phyloP scores from a whole-genome alignment of 192 early-diverging fungal genomes.

The Entomortierella parvispora region DNA sequence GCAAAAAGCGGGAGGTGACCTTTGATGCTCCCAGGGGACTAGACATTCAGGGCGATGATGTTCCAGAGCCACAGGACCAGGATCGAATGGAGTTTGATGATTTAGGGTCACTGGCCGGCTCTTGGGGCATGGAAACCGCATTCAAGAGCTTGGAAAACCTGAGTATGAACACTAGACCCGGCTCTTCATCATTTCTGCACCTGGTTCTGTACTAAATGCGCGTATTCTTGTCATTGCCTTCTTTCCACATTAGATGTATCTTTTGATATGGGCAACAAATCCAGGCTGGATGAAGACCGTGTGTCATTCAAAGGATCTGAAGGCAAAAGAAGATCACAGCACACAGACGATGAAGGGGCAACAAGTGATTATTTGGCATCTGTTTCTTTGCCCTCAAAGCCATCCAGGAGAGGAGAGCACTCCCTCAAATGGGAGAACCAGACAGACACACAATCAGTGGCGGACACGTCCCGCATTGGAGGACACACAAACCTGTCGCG shows the following conservation, averaged over 20 bases:
- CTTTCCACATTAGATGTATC: constrained; percentile 5
- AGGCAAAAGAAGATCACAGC: not conserved
- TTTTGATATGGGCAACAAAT: constrained; percentile 9
- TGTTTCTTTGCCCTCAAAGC: constrained; percentile 28
- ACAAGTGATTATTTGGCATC: constrained; percentile 8
- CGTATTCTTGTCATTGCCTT: not conserved
- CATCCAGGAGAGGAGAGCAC: constrained; percentile 27
- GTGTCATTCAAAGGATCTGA: not conserved
- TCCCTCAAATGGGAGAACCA: constrained; percentile 50
- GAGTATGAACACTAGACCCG: not conserved
- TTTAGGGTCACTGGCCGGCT: constrained; percentile 27
- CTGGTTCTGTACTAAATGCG: not conserved
- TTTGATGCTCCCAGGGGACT: not conserved
- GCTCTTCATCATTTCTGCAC: not conserved
- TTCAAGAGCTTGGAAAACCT: constrained; percentile 34
- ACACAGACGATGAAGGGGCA: constrained; percentile 19
- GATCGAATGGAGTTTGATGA: constrained; percentile 22
- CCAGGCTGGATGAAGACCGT: not conserved
- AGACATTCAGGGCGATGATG: not conserved
- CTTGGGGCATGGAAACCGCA: constrained; percentile 30
- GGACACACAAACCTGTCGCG: constrained; percentile 4
- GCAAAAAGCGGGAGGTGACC: not conserved
- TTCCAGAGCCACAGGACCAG: not conserved
- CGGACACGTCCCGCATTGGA: constrained; percentile 16
- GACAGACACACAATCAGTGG: constrained; percentile 18